phyloP scores from a whole-genome alignment of 2,329 filamentous ascomycete species.

The Trichoderma atrobrunneum region DNA sequence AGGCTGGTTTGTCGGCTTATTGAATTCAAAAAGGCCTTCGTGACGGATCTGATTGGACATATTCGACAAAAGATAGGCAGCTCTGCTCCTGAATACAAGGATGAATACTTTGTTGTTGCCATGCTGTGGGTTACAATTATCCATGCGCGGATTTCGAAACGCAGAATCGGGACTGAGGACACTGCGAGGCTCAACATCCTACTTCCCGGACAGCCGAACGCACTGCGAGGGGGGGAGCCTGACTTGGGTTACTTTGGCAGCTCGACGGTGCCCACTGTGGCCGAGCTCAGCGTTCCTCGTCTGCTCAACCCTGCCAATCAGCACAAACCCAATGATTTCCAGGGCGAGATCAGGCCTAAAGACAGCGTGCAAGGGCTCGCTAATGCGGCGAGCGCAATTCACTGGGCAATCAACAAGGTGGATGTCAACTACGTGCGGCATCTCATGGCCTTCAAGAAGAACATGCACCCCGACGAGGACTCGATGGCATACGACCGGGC shows the following conservation, averaged over 20 bases:
- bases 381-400: neutral
- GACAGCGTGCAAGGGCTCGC: neutral
- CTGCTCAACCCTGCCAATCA: neutral
- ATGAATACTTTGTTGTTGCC: neutral
- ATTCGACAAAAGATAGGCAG: neutral
- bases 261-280: neutral
- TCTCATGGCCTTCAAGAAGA: neutral
- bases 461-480: accelerated
- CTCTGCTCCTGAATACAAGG: neutral
- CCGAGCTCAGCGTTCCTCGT: neutral
- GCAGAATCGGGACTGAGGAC: neutral
- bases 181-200: neutral
- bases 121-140: neutral
- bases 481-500: constrained; percentile 1
- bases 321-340: neutral
- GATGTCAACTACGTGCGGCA: neutral
- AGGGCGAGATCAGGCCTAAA: no score
- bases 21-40: neutral
- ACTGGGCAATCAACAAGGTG: neutral
- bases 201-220: neutral
- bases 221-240: neutral
- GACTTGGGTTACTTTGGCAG: neutral
- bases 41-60: neutral
- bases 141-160: neutral
- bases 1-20: neutral